Evolutionary conservation across 805 yeast species (phyloP).

Genomic region (Ascoidea asiatica): DNA sequence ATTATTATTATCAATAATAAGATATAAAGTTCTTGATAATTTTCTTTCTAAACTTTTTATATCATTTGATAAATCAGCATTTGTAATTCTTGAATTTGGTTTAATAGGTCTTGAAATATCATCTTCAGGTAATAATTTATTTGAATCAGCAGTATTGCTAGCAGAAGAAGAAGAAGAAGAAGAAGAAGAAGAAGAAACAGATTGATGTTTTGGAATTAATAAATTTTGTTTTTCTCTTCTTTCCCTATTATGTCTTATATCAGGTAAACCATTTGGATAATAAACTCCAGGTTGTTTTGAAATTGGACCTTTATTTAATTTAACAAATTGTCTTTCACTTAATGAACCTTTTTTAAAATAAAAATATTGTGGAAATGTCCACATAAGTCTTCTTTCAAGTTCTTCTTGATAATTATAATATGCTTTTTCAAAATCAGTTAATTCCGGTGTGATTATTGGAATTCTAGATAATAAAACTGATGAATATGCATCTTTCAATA

Average conservation of each 20-base stretch:
- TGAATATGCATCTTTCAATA: neutral
- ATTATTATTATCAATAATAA: conserved; percentile 39
- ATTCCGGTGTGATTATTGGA: conserved; percentile 75
- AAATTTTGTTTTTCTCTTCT: conserved; percentile 71
- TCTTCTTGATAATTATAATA: conserved; percentile 78
- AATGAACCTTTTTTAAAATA: conserved; percentile 85
- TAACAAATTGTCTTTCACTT: conserved; percentile 67
- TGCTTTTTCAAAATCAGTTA: conserved; percentile 54
- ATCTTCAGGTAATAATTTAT: conserved; percentile 19
- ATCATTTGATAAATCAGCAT: conserved; percentile 60
- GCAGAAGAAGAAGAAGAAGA: conserved; percentile 12
- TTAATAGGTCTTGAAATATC: conserved; percentile 56
- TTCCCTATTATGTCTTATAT: conserved; percentile 78
- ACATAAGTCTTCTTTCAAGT: conserved; percentile 81
- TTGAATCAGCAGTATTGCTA: conserved; percentile 17
- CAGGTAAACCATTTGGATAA: conserved; percentile 77
- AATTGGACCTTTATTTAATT: conserved; percentile 65
- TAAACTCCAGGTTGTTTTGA: conserved; percentile 61
- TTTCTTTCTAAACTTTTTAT: conserved; percentile 61
- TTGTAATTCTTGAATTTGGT: conserved; percentile 59
- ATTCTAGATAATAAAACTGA: conserved; percentile 48
- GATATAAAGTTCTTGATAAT: conserved; percentile 67
- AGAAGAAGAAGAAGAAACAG: conserved; percentile 10
- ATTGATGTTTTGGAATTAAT: conserved; percentile 24
- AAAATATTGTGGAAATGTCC: conserved; percentile 93